phyloP scores from a whole-genome alignment of 371 early-diverging fungal genomes.

The Mortierella sp. region DNA sequence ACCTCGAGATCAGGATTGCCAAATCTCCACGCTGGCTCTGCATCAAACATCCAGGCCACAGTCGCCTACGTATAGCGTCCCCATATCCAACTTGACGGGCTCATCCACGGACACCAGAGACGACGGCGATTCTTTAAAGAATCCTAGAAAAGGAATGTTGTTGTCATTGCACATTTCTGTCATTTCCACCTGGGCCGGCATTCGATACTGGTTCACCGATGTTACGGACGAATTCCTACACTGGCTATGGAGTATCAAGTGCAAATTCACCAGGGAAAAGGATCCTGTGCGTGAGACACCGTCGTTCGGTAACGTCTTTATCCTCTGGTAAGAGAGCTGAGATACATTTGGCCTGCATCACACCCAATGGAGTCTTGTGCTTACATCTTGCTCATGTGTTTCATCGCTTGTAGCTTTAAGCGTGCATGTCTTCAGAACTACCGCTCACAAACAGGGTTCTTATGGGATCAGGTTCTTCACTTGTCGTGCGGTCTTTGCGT shows the following conservation, averaged over 20 bases:
- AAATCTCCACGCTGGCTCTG: slow-evolving; percentile 38
- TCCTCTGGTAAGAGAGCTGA: slow-evolving; percentile 29
- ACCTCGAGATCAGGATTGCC: slow-evolving; percentile 13
- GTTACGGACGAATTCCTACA: slow-evolving; percentile 33
- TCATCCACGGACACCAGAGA: slow-evolving; percentile 13
- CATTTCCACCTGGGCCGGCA: slow-evolving; percentile 34
- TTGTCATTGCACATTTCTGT: slow-evolving; percentile 26
- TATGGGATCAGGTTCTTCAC: slow-evolving; percentile 63
- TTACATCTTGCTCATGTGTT: not conserved
- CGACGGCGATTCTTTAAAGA: not conserved
- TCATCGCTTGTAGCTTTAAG: slow-evolving; percentile 26
- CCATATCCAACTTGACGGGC: slow-evolving; percentile 34
- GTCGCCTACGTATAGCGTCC: slow-evolving; percentile 37
- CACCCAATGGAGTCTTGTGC: not conserved
- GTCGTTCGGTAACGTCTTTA: slow-evolving; percentile 37
- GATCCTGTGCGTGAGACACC: slow-evolving; percentile 59
- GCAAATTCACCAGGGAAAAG: slow-evolving; percentile 45
- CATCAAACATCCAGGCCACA: slow-evolving; percentile 39
- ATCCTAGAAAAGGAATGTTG: slow-evolving; percentile 4
- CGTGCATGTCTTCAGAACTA: slow-evolving; percentile 61
- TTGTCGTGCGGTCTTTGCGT: slow-evolving; percentile 57
- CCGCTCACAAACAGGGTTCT: slow-evolving; percentile 53
- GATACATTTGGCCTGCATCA: not conserved
- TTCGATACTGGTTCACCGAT: slow-evolving; percentile 30
- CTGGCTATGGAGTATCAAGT: slow-evolving; percentile 48